phyloP scores from a whole-genome alignment of 495 filamentous ascomycete species.

The Astrothelium subdiscretum region DNA sequence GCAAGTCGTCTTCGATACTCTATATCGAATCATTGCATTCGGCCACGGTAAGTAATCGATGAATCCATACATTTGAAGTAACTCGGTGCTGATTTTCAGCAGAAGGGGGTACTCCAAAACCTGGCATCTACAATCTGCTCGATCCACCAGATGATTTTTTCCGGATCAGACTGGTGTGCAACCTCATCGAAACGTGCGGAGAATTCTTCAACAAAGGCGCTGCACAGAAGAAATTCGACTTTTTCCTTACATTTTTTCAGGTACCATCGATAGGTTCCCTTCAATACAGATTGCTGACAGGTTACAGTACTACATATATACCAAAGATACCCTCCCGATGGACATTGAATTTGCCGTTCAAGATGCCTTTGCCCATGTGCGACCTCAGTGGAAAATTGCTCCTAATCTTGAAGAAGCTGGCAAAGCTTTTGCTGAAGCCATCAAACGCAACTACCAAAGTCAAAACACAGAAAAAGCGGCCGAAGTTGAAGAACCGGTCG shows the following conservation, averaged over 20 bases:
- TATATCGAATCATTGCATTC: conserved; percentile 89
- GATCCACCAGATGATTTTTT: conserved; percentile 95
- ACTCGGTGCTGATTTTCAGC: conserved; percentile 14
- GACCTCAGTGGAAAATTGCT: conserved; percentile 80
- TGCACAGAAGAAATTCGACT: conserved; percentile 94
- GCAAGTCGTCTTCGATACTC: conserved; percentile 84
- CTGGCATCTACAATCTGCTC: conserved; percentile 58
- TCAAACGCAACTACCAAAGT: conserved; percentile 77
- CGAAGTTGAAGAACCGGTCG: conserved; percentile 41
- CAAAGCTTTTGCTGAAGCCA: conserved; percentile 72
- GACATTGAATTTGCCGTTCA: conserved; percentile 95
- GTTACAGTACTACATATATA: conserved; percentile 77
- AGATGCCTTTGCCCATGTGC: conserved; percentile 70
- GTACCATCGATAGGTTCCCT: conserved; percentile 23
- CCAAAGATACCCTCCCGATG: conserved; percentile 90
- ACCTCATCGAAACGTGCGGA: conserved; percentile 86
- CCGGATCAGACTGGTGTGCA: conserved; percentile 78
- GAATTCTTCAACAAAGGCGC: conserved; percentile 90
- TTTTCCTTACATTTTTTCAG: conserved; percentile 94
- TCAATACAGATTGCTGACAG: conserved; percentile 14
- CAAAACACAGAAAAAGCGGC: conserved; percentile 52
- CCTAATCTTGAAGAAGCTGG: conserved; percentile 70
- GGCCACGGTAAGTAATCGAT: conserved; percentile 54
- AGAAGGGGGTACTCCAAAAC: conserved; percentile 68
- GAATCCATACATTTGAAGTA: not conserved